A percentile compares a stretch with the other conserved stretches of the same genome.
Evolutionary conservation across 1,284 basidiomycete species (phyloP).

Genomic region (Salmacisia buchloeana): DNA sequence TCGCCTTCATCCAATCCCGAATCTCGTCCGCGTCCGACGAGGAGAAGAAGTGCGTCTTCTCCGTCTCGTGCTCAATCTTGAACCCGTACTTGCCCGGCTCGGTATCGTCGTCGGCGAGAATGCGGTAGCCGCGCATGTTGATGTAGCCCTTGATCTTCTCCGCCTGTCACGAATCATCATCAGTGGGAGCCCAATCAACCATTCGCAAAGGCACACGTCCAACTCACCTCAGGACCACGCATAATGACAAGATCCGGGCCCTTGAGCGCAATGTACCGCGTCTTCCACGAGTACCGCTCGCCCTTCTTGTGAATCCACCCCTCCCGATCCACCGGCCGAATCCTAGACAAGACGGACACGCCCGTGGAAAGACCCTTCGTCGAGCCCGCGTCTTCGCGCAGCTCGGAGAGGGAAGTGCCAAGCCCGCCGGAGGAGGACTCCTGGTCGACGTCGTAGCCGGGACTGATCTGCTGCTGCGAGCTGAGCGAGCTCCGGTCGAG

Average conservation of each 20-base stretch:
- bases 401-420: no score
- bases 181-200: not conserved
- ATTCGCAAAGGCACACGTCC: not conserved
- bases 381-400: no score
- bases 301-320: constrained; percentile 94
- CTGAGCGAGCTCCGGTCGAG: no score
- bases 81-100: constrained; percentile 92
- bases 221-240: constrained; percentile 25
- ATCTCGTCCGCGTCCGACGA: constrained; percentile 76
- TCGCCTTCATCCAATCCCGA: constrained; percentile 98
- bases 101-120: constrained; percentile 84
- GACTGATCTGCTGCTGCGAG: no score
- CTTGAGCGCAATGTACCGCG: constrained; percentile 85
- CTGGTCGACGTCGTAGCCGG: no score
- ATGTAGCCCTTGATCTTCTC: constrained; percentile 85
- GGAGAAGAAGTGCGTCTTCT: constrained; percentile 84
- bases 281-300: constrained; percentile 93
- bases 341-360: constrained; percentile 33
- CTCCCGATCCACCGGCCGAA: constrained; percentile 43
- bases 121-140: constrained; percentile 85
- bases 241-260: constrained; percentile 59
- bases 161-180: constrained; percentile 16
- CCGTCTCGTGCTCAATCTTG: constrained; percentile 81
- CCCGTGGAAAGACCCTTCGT: no score
- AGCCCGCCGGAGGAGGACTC: no score